These are phyloP conservation scores for Tylopilus intermedius DNA, from an alignment of 768 basidiomycete genomes.

Conservation along the genomic window DNA sequence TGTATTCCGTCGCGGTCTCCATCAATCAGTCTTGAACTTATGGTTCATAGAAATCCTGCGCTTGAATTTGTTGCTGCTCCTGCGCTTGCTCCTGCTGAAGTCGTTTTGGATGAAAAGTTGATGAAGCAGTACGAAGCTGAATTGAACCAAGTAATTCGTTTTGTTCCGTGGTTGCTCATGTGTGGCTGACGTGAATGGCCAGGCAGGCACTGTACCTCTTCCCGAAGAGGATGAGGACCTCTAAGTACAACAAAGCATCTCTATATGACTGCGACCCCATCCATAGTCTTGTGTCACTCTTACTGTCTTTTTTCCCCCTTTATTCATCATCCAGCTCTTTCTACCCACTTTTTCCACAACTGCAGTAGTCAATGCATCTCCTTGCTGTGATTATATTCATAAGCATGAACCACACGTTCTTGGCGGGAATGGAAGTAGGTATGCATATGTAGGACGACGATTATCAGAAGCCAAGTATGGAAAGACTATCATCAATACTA, in stretches of 20 bases:
- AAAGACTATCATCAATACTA: not conserved
- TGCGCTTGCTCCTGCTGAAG: conserved; percentile 91
- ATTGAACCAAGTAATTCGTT: conserved; percentile 53
- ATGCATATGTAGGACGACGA: not conserved
- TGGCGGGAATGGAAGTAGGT: conserved; percentile 4
- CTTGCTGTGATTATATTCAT: conserved; percentile 23
- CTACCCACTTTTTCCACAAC: conserved; percentile 17
- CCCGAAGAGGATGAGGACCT: conserved; percentile 96
- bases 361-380: conserved; percentile 22
- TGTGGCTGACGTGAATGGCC: conserved; percentile 10
- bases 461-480: not conserved
- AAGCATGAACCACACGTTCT: conserved; percentile 18
- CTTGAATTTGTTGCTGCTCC: conserved; percentile 98
- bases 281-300: conserved; percentile 19
- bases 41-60: conserved; percentile 56
- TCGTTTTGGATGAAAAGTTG: conserved; percentile 70
- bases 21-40: not conserved
- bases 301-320: conserved; percentile 12
- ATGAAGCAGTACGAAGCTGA: conserved; percentile 79
- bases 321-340: conserved; percentile 16
- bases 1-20: not conserved
- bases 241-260: conserved; percentile 33
- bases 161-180: not conserved
- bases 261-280: conserved; percentile 18
- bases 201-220: conserved; percentile 90